Base-by-base conservation (phyloP, 1,139 yeast species). In the Yamadazyma sp. region DNA sequence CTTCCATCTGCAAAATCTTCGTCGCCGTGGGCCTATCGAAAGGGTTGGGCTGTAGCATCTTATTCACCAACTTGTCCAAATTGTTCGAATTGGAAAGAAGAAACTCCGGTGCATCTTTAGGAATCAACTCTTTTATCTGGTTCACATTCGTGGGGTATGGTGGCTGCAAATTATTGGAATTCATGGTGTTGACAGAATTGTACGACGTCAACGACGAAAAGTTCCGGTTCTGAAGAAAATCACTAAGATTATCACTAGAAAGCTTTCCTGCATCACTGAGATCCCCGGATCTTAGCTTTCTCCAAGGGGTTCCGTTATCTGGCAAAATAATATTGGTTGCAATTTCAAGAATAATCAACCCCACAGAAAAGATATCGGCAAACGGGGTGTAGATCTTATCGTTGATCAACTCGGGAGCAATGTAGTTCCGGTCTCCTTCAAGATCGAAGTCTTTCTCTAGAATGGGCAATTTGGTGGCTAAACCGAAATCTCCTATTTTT, bases 271-370 rank as follows among this genome's bases (percentile, higher is more conserved):
- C 97, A 61, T 92, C 98, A 22, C 95, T 83, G 45, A 94, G 68
- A 59, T 92, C 98, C 1, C 98, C 99, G 34, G 96, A 86, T 47
- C 99, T 75, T 46, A 92, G 67, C 59, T 90, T 90, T 49, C 95
- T 92, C 99, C 99, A 92, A 26, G 95, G 94, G 8, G 89, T 78
- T 5, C 99, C 99, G 59, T 94, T 90, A 52, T 92, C 97, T 0
- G 99, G 99, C 35, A 94, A 66, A 7, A 90, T 81, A 36, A 92
- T 92, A 60, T 92, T 92, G 2, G 98, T 96, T 1, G 98, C 98
- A 51, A 89, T 86, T 61, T 92, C 99, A 35, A 92, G 82, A 68
- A 92, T 83, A 49, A 92, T 86, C 43, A 94, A 70, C 0, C 98
- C 99, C 33, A 90, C 75, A 23, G 96, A 86, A 61, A 92, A 92